phyloP scores from a whole-genome alignment of 345 rosid genomes.

The Kandelia obovata region DNA sequence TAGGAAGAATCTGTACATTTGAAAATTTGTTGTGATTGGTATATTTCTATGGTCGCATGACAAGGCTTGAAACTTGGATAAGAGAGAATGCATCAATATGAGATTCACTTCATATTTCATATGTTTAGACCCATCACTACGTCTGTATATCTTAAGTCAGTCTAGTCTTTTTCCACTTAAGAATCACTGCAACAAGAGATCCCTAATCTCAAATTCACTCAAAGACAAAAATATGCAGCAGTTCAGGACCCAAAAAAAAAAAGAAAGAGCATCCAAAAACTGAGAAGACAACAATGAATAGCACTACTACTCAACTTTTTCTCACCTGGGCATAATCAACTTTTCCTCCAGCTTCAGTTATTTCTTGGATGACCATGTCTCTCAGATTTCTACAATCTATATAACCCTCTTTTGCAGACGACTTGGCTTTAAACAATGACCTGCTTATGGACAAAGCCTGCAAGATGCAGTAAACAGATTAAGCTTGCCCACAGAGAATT shows the following conservation, averaged over 20 bases:
- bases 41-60: too few relatives aligned
- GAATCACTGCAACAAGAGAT: too few relatives aligned
- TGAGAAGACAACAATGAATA: background rate
- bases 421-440: conserved; percentile 55
- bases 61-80: too few relatives aligned
- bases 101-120: too few relatives aligned
- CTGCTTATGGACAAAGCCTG: conserved; percentile 85
- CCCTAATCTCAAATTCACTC: too few relatives aligned
- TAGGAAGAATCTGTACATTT: too few relatives aligned
- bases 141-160: too few relatives aligned
- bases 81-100: too few relatives aligned
- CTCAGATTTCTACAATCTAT: conserved; percentile 39
- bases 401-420: conserved; percentile 42
- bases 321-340: conserved; percentile 88
- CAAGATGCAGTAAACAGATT: background rate
- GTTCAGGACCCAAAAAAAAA: background rate
- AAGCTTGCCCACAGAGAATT: background rate
- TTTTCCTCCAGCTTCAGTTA: conserved; percentile 59
- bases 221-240: too few relatives aligned
- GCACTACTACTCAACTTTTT: background rate
- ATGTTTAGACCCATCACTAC: too few relatives aligned
- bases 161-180: too few relatives aligned
- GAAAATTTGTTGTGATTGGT: too few relatives aligned
- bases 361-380: conserved; percentile 42
- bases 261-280: background rate